Percentiles rank a stretch among this genome's conserved stretches.
phyloP scores from a whole-genome alignment of 2,329 filamentous ascomycete genomes.

The Alternaria consortialis region DNA sequence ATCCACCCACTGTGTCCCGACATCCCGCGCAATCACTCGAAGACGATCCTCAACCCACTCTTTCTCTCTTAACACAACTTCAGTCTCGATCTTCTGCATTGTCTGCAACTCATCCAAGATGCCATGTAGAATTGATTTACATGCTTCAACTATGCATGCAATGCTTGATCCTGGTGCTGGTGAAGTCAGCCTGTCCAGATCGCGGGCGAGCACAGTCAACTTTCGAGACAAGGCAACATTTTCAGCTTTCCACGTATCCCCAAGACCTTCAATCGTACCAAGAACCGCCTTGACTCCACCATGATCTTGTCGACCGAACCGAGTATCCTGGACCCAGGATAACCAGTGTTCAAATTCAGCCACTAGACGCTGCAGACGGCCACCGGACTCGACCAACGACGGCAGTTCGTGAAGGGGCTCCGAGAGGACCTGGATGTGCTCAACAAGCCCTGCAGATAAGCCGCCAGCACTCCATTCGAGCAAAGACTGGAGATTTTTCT shows the following conservation, averaged over 20 bases:
- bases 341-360: conserved; percentile 47
- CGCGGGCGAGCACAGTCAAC: conserved; percentile 41
- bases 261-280: conserved; percentile 40
- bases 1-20: conserved; percentile 18
- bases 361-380: conserved; percentile 43
- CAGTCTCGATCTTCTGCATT: conserved; percentile 46
- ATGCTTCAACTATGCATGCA: conserved; percentile 39
- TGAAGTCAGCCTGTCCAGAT: conserved; percentile 43
- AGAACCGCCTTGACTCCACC: conserved; percentile 15
- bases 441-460: conserved; percentile 39
- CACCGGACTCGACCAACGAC: conserved; percentile 42
- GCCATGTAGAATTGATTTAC: conserved; percentile 41
- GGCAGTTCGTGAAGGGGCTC: conserved; percentile 50
- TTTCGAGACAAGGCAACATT: conserved; percentile 47
- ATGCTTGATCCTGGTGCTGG: conserved; percentile 46
- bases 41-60: conserved; percentile 49
- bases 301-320: conserved; percentile 27
- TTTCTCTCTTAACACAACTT: conserved; percentile 44
- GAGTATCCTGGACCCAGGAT: conserved; percentile 39
- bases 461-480: conserved; percentile 45
- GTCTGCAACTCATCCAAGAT: conserved; percentile 45
- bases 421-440: conserved; percentile 49
- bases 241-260: conserved; percentile 48
- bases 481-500: conserved; percentile 49
- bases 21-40: conserved; percentile 36